These are phyloP conservation scores for Saccharomyces cerevisiae DNA, from an alignment of 805 yeast genomes.

Conservation along the genomic window DNA sequence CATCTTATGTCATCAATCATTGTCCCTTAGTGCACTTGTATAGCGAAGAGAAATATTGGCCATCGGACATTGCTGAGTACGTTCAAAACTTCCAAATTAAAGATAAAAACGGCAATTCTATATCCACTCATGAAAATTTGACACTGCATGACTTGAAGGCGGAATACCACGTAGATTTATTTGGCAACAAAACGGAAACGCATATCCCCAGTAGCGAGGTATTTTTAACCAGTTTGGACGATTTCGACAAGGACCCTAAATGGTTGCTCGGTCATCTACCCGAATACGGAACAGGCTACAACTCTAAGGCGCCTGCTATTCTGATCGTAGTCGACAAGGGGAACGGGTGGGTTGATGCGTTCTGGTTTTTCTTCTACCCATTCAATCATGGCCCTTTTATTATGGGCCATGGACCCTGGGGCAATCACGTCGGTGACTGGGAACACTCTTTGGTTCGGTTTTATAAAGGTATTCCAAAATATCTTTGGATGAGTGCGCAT, in stretches of 20 bases:
- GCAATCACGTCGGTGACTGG: slow-evolving; percentile 97
- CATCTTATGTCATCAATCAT: slow-evolving; percentile 51
- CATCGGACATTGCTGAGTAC: slow-evolving; percentile 60
- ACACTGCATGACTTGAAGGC: background rate
- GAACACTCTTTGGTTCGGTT: slow-evolving; percentile 89
- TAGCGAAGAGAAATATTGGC: slow-evolving; percentile 81
- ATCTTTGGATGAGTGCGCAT: slow-evolving; percentile 95
- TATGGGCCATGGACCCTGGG: slow-evolving; percentile 95
- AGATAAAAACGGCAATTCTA: slow-evolving; percentile 36
- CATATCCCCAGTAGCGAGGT: slow-evolving; percentile 30
- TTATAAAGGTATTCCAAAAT: slow-evolving; percentile 66
- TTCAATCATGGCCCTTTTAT: slow-evolving; percentile 93
- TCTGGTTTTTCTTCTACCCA: slow-evolving; percentile 91
- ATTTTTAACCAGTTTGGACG: slow-evolving; percentile 56
- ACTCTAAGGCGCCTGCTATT: slow-evolving; percentile 68
- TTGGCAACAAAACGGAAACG: slow-evolving; percentile 3
- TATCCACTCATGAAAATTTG: background rate
- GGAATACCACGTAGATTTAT: background rate
- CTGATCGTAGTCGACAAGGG: slow-evolving; percentile 84
- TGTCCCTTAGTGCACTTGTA: slow-evolving; percentile 80
- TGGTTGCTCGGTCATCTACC: slow-evolving; percentile 85
- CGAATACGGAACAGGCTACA: slow-evolving; percentile 57
- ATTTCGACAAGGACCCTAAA: slow-evolving; percentile 66
- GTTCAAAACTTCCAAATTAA: slow-evolving; percentile 57
- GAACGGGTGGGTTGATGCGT: slow-evolving; percentile 89